Conservation (phyloP, 306 rosid genomes). For the Cucumis sativus region DNA sequence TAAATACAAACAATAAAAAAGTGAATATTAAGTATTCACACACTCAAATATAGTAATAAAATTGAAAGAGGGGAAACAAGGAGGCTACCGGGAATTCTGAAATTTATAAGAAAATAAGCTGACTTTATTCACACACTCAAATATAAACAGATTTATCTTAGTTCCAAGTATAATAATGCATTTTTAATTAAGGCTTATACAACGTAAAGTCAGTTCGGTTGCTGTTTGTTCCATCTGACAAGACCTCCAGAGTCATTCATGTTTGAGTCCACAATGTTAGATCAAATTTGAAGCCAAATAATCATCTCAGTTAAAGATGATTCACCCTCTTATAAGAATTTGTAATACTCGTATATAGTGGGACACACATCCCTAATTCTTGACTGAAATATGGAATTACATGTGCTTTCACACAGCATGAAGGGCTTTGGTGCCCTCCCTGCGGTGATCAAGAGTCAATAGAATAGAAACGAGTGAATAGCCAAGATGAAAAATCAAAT, state of each 20-base stretch:
- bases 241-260: neutral
- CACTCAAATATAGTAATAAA: neutral
- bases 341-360: neutral
- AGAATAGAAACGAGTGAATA: neutral
- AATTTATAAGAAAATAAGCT: neutral
- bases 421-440: neutral
- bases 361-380: neutral
- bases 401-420: neutral
- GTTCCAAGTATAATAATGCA: neutral
- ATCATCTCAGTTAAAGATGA: neutral
- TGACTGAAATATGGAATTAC: neutral
- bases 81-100: neutral
- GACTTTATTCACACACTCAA: neutral
- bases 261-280: neutral
- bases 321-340: neutral
- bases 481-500: neutral
- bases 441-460: neutral
- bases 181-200: neutral
- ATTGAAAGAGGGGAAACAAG: neutral
- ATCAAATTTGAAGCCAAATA: neutral
- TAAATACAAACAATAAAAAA: slow-evolving; percentile 5
- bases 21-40: slow-evolving; percentile 6
- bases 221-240: neutral
- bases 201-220: neutral
- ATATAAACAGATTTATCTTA: neutral